Evolutionary conservation across 768 basidiomycete genomes (phyloP), one percentile per base, ranked within the genome.

Genomic region (Coprinopsis cinerea): DNA sequence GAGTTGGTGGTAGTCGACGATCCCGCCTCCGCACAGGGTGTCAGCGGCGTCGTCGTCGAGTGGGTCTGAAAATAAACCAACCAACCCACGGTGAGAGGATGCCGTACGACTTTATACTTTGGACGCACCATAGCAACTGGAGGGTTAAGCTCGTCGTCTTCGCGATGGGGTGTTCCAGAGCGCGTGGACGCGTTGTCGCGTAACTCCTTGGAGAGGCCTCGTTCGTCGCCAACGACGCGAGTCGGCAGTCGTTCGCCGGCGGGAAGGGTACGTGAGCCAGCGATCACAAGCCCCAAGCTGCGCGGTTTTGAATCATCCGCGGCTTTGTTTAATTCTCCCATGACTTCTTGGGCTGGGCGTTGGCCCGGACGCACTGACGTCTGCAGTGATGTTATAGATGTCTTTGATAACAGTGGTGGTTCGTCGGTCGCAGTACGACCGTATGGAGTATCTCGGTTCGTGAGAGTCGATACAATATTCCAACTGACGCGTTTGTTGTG

Each of bases 371-470:
- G 27, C 18, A 5, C 28, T 32, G 44, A 45, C 27, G 27, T 45
- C 28, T 45, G 9, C 13, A 6, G 44, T 32, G 44, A 45, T 45
- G 44, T 4, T 45, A 43, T 43, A 43, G 41, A 43, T 43, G 41
- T 7, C 22, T 11, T 23, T 6, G 41, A 43, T 25, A 43, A 43
- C 9, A 26, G 5, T 23, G 18, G 41, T 43, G 18, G 41, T 43
- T 43, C 22, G 4, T 43, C 41, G 23, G 18, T 18, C 7, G 18
- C 18, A 7, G 37, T 39, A 24, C 6, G 23, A 5, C 41, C 41
- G 41, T 39, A 39, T 20, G 41, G 41, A 26, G 22, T 6, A 23
- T 43, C 23, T 43, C 18, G 42, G 11, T 11, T 43, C 24, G 42
- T 43, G 20, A 26, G 20, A 23, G 25, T 27, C 9, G 44, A 45